Evolutionary conservation across 2,329 filamentous ascomycete genomes (phyloP), one percentile per base, ranked within the genome.

Genomic region (Penicillium verrucosum): DNA sequence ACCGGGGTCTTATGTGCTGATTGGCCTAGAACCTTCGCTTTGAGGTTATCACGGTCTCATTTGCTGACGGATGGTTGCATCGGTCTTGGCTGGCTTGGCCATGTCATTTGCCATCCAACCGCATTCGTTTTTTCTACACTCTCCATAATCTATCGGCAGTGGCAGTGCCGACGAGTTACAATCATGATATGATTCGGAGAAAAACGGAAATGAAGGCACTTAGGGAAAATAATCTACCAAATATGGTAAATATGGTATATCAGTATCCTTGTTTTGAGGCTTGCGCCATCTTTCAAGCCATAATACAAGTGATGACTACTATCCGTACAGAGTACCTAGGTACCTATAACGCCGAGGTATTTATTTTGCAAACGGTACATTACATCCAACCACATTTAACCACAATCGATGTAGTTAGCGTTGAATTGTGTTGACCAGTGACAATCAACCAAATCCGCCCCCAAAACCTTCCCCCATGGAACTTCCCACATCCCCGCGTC

Each of bases 401-500:
- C 18, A 18, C 18, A 18, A 18, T 18, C 18, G 1, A 23, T 34
- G 4, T 2, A 32, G 43, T 46, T 32, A 46, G 43, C 43, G 43
- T 23, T 16, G 4, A 9, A 16, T 11, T 5, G 4, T 0, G 43
- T 50, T 9, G 45, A 36, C 62, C 53, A 61, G 47, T 59, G 18
- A 60, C 23, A 57, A 14, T 30, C 10, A 1, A 7, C 16, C 7
- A 21, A 40, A 61, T 41, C 54, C 59, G 60, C 62, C 58, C 61
- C 57, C 58, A 61, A 58, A 18, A 45, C 5, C 25, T 27, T 45
- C 36, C 25, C 18, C 57, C 51, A 41, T 56, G 51, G 43, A 53
- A 59, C 40, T 25, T 21, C 32, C 32, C 57, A 55, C 23, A 53
- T 57, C 60, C 65, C 61, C 62, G 55, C 60, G 57, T 52, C 46